Base-by-base conservation (phyloP, 208 protist species). In the Trypanosoma brucei region DNA sequence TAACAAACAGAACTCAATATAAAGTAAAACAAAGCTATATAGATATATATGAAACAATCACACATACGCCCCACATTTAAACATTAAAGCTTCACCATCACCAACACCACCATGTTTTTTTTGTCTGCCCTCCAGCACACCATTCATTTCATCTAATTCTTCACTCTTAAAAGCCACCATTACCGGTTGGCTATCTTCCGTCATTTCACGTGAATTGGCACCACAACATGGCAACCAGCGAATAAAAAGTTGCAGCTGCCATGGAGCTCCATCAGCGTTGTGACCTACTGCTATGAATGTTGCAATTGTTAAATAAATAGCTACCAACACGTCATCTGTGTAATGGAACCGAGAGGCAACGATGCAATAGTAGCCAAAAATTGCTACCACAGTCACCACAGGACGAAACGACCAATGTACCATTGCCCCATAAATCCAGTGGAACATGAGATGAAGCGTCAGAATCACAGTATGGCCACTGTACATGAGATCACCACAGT, bases 341-440 rank as follows among this genome's bases (percentile, higher is more conserved):
- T 95, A 95, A 70, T 95, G 90, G 36, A 83, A 93, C 3, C 85
- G 86, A 33, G 86, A 92, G 22, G 80, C 75, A 37, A 95, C 60
- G 50, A 95, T 93, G 54, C 58, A 85, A 62, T 79, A 88, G 42
- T 83, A 91, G 49, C 68, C 76, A 55, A 71, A 45, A 13, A 82
- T 50, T 31, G 89, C 60, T 36, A 95, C 45, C 2, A 76, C 14
- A 2, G 70, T 37, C 0, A 50, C 39, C 2, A 75, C 1, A 1
- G 61, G 58, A 37, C 51, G 68, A 36, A 70, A 75, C 1, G 37
- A 59, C 64, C 45, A 75, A 60, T 89, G 80, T 35, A 94, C 34
- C 51, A 82, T 82, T 2, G 57, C 48, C 34, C 89, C 81, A 78
- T 93, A 95, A 30, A 77, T 65, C 75, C 80, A 91, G 1, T 46